A percentile compares a stretch with the other conserved stretches of the same genome.
Evolutionary conservation across 129 eudicot species (phyloP).

Genomic region (Centrapalus pauciflorus): DNA sequence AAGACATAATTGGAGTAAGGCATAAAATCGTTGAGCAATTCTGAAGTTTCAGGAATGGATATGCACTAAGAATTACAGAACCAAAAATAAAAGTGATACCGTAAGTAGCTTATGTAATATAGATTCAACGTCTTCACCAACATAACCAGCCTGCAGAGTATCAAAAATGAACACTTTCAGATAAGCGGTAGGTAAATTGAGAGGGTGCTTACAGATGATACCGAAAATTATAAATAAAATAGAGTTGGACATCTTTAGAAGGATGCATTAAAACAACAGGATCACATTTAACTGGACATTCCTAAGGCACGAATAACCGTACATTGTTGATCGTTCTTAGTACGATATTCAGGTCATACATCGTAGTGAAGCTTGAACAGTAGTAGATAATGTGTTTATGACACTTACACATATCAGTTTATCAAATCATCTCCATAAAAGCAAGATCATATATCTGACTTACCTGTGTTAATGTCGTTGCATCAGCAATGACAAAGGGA

Average conservation of each 20-base stretch:
- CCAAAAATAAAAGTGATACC: constrained; percentile 34
- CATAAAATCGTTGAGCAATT: no score
- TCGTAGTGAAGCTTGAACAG: not conserved
- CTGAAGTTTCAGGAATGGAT: not conserved
- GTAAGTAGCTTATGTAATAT: constrained; percentile 78
- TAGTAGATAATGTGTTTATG: not conserved
- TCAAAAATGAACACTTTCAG: constrained; percentile 11
- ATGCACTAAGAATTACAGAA: not conserved
- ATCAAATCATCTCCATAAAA: not conserved
- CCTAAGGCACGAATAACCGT: not conserved
- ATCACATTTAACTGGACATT: not conserved
- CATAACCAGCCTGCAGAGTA: constrained; percentile 87
- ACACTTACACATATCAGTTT: not conserved
- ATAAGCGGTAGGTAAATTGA: not conserved
- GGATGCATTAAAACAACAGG: not conserved
- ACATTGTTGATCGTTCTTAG: not conserved
- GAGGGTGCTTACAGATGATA: no score
- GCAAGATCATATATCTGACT: constrained; percentile 6
- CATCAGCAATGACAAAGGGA: constrained; percentile 94
- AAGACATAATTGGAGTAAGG: not conserved
- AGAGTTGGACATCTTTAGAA: no score
- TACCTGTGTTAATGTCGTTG: constrained; percentile 88
- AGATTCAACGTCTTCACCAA: constrained; percentile 97
- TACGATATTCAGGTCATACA: not conserved
- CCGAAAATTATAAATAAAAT: no score